Conservation (phyloP, 2,329 filamentous ascomycete species). For the Ophiosphaerella korrae region DNA sequence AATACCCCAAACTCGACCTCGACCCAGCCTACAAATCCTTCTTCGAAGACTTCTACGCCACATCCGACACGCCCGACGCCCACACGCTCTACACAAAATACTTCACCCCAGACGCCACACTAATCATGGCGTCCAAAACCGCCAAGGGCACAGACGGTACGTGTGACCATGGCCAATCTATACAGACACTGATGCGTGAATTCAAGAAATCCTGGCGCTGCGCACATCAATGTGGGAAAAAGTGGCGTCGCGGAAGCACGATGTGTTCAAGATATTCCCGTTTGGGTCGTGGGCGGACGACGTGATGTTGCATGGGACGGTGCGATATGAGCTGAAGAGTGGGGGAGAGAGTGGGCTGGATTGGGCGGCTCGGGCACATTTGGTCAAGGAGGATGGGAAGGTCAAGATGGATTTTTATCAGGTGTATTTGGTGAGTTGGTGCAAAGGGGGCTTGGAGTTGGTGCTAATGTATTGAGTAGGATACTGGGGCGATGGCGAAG, state of each 20-base stretch:
- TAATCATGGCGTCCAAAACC: conserved; percentile 59
- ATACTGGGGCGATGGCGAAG: conserved; percentile 15
- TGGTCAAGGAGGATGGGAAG: conserved; percentile 57
- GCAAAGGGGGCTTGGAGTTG: not conserved
- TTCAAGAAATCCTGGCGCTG: conserved; percentile 56
- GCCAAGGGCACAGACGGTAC: conserved; percentile 53
- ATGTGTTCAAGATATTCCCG: conserved; percentile 55
- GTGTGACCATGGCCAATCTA: not conserved
- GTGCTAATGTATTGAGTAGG: conserved; percentile 17
- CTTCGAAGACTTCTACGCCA: conserved; percentile 55
- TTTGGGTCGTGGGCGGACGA: conserved; percentile 55
- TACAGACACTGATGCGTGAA: too few relatives aligned
- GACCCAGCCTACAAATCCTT: conserved; percentile 50
- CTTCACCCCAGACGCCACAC: conserved; percentile 56
- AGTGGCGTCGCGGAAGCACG: conserved; percentile 54
- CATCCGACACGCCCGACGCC: conserved; percentile 54
- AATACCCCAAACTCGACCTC: conserved; percentile 43
- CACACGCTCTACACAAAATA: conserved; percentile 56
- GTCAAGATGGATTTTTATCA: conserved; percentile 62
- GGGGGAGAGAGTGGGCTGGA: conserved; percentile 54
- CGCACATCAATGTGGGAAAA: conserved; percentile 61
- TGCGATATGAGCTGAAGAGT: conserved; percentile 59
- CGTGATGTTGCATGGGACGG: conserved; percentile 60
- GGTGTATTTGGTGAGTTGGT: conserved; percentile 57
- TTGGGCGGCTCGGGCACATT: conserved; percentile 61